Evolutionary conservation across 257 asterid genomes (phyloP).

Genomic region (Phtheirospermum japonicum): DNA sequence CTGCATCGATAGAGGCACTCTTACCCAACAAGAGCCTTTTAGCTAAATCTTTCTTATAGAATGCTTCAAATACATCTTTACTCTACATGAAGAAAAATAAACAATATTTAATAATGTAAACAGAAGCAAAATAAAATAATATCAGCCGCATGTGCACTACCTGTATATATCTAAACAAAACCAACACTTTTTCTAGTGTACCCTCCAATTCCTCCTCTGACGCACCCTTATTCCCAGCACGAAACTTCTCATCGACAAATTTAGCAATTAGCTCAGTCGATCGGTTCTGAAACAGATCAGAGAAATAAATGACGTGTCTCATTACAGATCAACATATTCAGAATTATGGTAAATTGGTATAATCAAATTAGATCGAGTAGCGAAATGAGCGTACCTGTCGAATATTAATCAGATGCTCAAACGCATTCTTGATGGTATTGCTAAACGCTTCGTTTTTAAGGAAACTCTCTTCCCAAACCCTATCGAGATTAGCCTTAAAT

Average conservation of each 20-base stretch:
- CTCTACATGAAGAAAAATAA: constrained; percentile 29
- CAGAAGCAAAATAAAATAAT: background rate
- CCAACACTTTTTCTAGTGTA: constrained; percentile 77
- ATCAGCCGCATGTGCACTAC: constrained; percentile 34
- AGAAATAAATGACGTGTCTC: background rate
- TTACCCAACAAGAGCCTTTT: constrained; percentile 75
- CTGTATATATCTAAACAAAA: constrained; percentile 82
- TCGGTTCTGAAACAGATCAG: constrained; percentile 51
- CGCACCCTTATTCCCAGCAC: constrained; percentile 86
- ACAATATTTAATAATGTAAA: background rate
- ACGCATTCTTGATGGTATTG: constrained; percentile 75
- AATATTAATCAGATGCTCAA: constrained; percentile 75
- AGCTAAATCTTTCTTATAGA: constrained; percentile 52
- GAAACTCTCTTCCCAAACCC: constrained; percentile 75
- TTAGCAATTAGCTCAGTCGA: constrained; percentile 85
- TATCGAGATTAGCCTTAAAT: constrained; percentile 70
- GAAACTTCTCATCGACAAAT: constrained; percentile 83
- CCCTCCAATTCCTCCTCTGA: constrained; percentile 93
- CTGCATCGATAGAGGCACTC: constrained; percentile 85
- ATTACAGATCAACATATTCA: background rate
- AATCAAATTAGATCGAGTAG: constrained; percentile 1
- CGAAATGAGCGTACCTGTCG: constrained; percentile 54
- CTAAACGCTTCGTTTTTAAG: constrained; percentile 67
- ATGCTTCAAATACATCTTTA: constrained; percentile 50
- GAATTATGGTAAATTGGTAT: background rate